Evolutionary conservation across 345 rosid species (phyloP).

Genomic region (Rhodomyrtus tomentosa): DNA sequence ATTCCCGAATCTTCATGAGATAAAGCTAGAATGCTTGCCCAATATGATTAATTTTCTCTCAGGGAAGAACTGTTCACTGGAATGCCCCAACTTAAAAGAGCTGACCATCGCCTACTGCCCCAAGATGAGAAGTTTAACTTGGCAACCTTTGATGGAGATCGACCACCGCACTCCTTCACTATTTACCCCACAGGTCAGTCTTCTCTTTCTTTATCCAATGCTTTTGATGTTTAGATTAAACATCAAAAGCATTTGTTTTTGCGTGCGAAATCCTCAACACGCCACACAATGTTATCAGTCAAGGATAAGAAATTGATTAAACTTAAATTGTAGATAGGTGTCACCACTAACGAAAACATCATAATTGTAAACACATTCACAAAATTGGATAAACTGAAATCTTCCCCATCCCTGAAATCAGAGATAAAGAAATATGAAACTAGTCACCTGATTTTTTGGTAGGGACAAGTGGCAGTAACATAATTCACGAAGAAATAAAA

Average conservation of each 20-base stretch:
- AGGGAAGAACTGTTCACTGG: neutral
- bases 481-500: too few species aligned
- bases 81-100: rapidly evolving
- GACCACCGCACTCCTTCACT: neutral
- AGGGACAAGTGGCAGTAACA: too few species aligned
- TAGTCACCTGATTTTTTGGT: too few species aligned
- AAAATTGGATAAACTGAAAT: too few species aligned
- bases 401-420: too few species aligned
- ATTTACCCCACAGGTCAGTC: neutral
- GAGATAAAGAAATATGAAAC: too few species aligned
- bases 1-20: rapidly evolving
- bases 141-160: neutral
- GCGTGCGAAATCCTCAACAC: neutral
- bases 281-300: too few species aligned
- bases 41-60: neutral
- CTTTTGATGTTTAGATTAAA: neutral
- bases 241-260: neutral
- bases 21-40: neutral
- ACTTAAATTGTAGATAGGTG: too few species aligned
- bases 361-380: too few species aligned
- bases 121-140: neutral
- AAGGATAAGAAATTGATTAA: too few species aligned
- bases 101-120: neutral
- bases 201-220: neutral
- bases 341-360: too few species aligned